Percentiles rank a stretch among this genome's conserved stretches.
Evolutionary conservation across 768 basidiomycete species (phyloP).

Genomic region (Mycena floridula): DNA sequence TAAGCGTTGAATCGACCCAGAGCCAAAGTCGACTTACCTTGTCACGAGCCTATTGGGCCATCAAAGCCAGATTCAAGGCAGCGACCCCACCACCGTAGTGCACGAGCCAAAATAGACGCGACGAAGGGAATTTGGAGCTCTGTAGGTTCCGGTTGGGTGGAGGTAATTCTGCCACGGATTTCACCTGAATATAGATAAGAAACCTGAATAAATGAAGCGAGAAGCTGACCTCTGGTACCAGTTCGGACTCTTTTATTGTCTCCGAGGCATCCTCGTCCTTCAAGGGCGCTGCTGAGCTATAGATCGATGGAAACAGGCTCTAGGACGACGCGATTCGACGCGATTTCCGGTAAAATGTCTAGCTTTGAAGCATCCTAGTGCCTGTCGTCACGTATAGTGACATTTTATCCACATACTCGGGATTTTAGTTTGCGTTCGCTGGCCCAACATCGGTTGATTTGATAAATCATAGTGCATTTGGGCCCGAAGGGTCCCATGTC

Average conservation of each 20-base stretch:
- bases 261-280: background rate
- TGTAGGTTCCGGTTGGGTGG: conserved; percentile 36
- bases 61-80: conserved; percentile 77
- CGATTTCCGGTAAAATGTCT: no score
- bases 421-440: no score
- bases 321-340: no score
- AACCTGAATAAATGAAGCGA: background rate
- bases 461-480: no score
- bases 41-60: conserved; percentile 69
- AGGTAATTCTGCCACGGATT: no score
- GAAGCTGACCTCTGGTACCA: background rate
- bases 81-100: conserved; percentile 80
- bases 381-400: no score
- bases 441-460: no score
- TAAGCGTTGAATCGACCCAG: background rate
- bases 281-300: background rate
- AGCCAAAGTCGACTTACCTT: conserved; percentile 46
- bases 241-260: background rate
- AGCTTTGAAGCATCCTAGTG: no score
- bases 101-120: conserved; percentile 80
- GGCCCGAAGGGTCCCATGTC: no score
- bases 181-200: no score
- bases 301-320: background rate
- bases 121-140: conserved; percentile 88
- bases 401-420: no score